Evolutionary conservation across 768 basidiomycete genomes (phyloP).

Genomic region (Mycena rebaudengoi): DNA sequence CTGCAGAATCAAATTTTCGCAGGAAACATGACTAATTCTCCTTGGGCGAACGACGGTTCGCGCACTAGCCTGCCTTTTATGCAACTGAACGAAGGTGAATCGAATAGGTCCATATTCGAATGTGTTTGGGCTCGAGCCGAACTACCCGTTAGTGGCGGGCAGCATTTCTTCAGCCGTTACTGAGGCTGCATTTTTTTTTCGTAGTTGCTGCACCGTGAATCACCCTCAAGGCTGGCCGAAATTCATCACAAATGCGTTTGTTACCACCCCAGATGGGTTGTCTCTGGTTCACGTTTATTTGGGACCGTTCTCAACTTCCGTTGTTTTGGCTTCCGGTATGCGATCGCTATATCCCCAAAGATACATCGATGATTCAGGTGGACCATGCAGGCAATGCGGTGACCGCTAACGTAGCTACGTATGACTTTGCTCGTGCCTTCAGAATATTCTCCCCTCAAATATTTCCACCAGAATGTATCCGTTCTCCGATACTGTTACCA

Average conservation of each 20-base stretch:
- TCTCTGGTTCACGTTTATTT: constrained; percentile 58
- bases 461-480: constrained; percentile 45
- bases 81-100: too few relatives aligned
- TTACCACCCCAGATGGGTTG: constrained; percentile 53
- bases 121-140: constrained; percentile 59
- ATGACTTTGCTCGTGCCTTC: background rate
- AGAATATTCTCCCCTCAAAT: background rate
- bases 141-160: constrained; percentile 50
- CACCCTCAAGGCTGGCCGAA: constrained; percentile 65
- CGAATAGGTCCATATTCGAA: constrained; percentile 51
- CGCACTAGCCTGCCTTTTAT: too few relatives aligned
- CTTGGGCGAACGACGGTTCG: constrained; percentile 47
- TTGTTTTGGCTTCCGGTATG: constrained; percentile 49
- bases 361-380: background rate
- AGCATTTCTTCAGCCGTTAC: background rate
- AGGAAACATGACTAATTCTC: constrained; percentile 48
- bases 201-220: constrained; percentile 63
- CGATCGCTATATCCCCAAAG: background rate
- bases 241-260: constrained; percentile 60
- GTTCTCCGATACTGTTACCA: constrained; percentile 58
- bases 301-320: constrained; percentile 54
- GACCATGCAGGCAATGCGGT: constrained; percentile 47
- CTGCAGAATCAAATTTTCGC: constrained; percentile 54
- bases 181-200: background rate
- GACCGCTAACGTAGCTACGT: constrained; percentile 53